Percentiles rank a stretch among this genome's conserved stretches.
These are phyloP conservation scores for Neofusicoccum sp. DNA, from an alignment of 2,329 filamentous ascomycete species.

Conservation along the genomic window DNA sequence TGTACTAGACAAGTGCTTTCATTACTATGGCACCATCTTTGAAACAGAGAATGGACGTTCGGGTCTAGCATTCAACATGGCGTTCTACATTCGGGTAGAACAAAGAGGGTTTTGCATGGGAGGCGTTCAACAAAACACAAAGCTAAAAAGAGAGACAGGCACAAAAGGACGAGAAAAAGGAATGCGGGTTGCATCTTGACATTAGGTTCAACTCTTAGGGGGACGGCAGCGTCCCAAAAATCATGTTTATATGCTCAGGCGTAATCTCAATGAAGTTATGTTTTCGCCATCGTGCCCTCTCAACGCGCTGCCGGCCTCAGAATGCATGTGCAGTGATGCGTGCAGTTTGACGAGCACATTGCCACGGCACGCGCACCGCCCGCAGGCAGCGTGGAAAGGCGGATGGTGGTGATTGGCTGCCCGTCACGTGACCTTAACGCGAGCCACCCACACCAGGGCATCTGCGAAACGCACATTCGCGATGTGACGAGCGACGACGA, in stretches of 20 bases:
- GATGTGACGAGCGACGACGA: constrained; percentile 19
- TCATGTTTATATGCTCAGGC: background rate
- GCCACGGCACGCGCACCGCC: too few relatives aligned
- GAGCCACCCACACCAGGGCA: constrained; percentile 10
- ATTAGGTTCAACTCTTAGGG: background rate
- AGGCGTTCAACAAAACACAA: constrained; percentile 13
- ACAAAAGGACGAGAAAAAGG: background rate
- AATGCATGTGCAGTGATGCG: too few relatives aligned
- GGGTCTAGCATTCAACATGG: constrained; percentile 38
- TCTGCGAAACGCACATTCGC: constrained; percentile 14
- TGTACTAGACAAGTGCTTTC: constrained; percentile 38
- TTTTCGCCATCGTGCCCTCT: background rate
- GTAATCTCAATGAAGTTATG: background rate
- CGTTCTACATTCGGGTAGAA: constrained; percentile 24
- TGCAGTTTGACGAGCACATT: too few relatives aligned
- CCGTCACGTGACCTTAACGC: constrained; percentile 1
- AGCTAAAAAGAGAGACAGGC: background rate
- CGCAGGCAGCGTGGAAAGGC: background rate
- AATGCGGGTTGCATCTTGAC: background rate
- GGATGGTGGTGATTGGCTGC: background rate
- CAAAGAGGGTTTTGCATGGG: constrained; percentile 12
- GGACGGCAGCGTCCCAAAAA: background rate
- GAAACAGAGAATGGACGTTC: background rate
- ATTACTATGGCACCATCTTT: background rate
- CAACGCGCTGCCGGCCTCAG: too few relatives aligned